Percentiles rank a stretch among this genome's conserved stretches.
Evolutionary conservation across 1,284 basidiomycete species (phyloP).

Genomic region (Pascua guehoae): DNA sequence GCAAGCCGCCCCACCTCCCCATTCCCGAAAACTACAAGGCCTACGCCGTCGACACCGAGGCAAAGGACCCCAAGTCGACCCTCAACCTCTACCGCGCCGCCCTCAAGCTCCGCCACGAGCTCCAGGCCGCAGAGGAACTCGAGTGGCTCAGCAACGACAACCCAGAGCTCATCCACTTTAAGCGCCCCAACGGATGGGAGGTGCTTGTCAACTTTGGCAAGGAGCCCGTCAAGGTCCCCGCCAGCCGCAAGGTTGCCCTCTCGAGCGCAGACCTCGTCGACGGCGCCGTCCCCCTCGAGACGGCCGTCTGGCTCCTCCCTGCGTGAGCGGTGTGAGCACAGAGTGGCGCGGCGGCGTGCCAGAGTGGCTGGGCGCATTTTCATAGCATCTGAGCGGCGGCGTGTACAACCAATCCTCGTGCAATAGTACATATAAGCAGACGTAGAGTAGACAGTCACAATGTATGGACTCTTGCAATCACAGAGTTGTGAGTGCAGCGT

Average conservation of each 20-base stretch:
- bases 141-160: conserved; percentile 29
- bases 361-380: too few relatives aligned
- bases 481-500: neutral
- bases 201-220: conserved; percentile 34
- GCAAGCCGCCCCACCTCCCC: conserved; percentile 29
- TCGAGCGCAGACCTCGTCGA: conserved; percentile 10
- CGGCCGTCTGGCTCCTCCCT: conserved; percentile 18
- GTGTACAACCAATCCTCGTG: neutral
- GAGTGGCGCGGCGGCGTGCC: too few relatives aligned
- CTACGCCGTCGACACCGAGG: conserved; percentile 31
- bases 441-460: neutral
- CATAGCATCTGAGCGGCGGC: too few relatives aligned
- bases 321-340: conserved; percentile 5
- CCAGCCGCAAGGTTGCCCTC: conserved; percentile 28
- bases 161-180: conserved; percentile 28
- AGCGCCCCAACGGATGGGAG: conserved; percentile 40
- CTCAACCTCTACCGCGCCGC: conserved; percentile 37
- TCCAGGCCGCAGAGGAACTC: conserved; percentile 34
- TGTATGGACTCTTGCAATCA: neutral
- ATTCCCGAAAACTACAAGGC: conserved; percentile 30
- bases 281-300: conserved; percentile 14
- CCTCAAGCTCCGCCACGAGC: conserved; percentile 22
- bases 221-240: conserved; percentile 23
- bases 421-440: neutral
- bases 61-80: conserved; percentile 27